These are phyloP conservation scores for Saturnispora silvae DNA, from an alignment of 805 yeast species.

Conservation along the genomic window DNA sequence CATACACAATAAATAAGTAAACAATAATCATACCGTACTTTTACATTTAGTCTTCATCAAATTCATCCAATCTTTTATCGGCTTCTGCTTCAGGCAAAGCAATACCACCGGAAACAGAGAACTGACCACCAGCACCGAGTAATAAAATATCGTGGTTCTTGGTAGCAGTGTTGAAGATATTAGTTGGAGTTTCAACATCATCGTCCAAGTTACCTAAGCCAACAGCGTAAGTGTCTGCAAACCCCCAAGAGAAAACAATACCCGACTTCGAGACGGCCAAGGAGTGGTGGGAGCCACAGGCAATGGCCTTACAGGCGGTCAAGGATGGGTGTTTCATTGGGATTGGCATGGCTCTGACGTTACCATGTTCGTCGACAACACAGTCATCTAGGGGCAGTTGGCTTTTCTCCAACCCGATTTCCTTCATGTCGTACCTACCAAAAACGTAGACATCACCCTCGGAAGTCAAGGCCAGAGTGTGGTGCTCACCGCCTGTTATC, in stretches of 20 bases:
- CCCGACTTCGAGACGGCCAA: conserved; percentile 81
- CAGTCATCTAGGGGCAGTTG: conserved; percentile 59
- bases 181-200: conserved; percentile 80
- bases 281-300: conserved; percentile 89
- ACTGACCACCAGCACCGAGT: conserved; percentile 96
- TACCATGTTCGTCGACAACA: conserved; percentile 69
- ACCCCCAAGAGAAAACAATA: conserved; percentile 90
- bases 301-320: conserved; percentile 49
- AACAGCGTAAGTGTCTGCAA: conserved; percentile 92
- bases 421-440: conserved; percentile 92
- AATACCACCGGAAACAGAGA: conserved; percentile 78
- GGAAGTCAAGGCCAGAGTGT: conserved; percentile 63
- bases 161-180: conserved; percentile 91
- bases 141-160: conserved; percentile 57
- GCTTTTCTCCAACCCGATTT: conserved; percentile 65
- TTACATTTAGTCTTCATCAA: conserved; percentile 29
- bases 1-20: neutral
- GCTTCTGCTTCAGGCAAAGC: conserved; percentile 42
- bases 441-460: conserved; percentile 71
- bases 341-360: conserved; percentile 72
- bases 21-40: neutral
- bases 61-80: conserved; percentile 39
- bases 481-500: conserved; percentile 93
- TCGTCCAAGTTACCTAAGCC: conserved; percentile 83
- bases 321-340: conserved; percentile 59